Base-by-base conservation (phyloP, 2,329 filamentous ascomycete species). In the Cercospora sojina region DNA sequence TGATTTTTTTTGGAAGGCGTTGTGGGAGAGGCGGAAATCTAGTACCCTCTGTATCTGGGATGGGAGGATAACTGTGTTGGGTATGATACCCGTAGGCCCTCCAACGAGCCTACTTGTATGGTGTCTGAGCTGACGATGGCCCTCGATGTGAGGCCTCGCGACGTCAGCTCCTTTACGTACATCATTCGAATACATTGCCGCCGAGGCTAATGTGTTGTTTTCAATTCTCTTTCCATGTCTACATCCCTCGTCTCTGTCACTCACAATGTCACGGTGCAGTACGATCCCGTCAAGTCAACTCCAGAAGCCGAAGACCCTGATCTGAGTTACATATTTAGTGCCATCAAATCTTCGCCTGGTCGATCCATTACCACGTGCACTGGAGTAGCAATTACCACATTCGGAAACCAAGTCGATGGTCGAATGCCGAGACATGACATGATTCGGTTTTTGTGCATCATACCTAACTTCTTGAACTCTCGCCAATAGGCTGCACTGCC, bases 11-110 rank as follows among this genome's bases (percentile, higher is more conserved):
- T 29, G 58, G 12, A 16, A 12, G 57, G 62, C 65, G 57, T 67
- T 64, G 41, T 18, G 51, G 35, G 29, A 57, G 58, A 60, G 58
- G 62, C 32, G 66, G 63, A 65, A 67, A 62, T 65, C 59, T 65
- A 65, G 62, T 65, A 65, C 66, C 62, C 66, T 58, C 58, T 64
- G n/a, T 62, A 20, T 25, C 25, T 38, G 10, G 43, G n/a, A 29
- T 43, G 57, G 57, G 57, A 20, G 43, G 43, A 49, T 12, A 49
- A 49, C 18, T 41, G 20, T 38, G n/a, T 59, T 31, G 57, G 57
- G 38, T 13, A 27, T n/a, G 35, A 59, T 43, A 38, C n/a, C 38
- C 32, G 23, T 47, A 32, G 18, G 35, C 32, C 16, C 18, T 23
- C 38, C 9, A n/a, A 56, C 47, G 51, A 56, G 51, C 51, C 10